Evolutionary conservation across 2,329 filamentous ascomycete genomes (phyloP).

Genomic region (Pseudogymnoascus verrucosus): DNA sequence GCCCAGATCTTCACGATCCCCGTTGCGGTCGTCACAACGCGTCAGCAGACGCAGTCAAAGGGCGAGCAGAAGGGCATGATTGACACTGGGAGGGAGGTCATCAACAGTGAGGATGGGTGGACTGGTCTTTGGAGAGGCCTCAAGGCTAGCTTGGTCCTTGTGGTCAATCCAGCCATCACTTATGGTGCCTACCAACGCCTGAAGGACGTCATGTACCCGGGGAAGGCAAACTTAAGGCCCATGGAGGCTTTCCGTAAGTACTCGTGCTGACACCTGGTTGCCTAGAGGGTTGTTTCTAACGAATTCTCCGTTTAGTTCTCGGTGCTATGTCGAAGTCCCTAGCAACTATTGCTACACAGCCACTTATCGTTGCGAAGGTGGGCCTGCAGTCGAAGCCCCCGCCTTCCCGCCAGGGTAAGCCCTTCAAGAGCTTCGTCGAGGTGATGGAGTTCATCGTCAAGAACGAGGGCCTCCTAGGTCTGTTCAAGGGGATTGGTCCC

Average conservation of each 20-base stretch:
- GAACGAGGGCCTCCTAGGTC: conserved; percentile 71
- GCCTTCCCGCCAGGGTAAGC: conserved; percentile 73
- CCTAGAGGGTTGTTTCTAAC: conserved; percentile 6
- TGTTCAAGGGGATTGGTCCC: conserved; percentile 95
- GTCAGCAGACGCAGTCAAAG: conserved; percentile 88
- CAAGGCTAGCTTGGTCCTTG: conserved; percentile 90
- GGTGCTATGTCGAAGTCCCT: conserved; percentile 89
- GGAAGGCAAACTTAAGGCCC: conserved; percentile 65
- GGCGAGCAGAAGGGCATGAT: conserved; percentile 76
- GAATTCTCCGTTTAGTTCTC: conserved; percentile 50
- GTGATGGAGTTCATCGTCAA: conserved; percentile 92
- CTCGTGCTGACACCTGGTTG: background rate
- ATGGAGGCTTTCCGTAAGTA: conserved; percentile 86
- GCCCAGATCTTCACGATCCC: conserved; percentile 96
- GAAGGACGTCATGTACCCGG: conserved; percentile 68
- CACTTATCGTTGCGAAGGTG: conserved; percentile 95
- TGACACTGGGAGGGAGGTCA: conserved; percentile 80
- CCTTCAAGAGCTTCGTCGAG: conserved; percentile 86
- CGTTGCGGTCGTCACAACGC: conserved; percentile 87
- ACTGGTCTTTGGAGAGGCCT: conserved; percentile 88
- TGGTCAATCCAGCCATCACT: conserved; percentile 94
- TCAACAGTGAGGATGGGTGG: conserved; percentile 83
- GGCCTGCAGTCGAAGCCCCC: conserved; percentile 91
- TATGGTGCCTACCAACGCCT: conserved; percentile 94
- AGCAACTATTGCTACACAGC: conserved; percentile 87